phyloP scores from a whole-genome alignment of 768 basidiomycete genomes.

The Collybiopsis confluens region DNA sequence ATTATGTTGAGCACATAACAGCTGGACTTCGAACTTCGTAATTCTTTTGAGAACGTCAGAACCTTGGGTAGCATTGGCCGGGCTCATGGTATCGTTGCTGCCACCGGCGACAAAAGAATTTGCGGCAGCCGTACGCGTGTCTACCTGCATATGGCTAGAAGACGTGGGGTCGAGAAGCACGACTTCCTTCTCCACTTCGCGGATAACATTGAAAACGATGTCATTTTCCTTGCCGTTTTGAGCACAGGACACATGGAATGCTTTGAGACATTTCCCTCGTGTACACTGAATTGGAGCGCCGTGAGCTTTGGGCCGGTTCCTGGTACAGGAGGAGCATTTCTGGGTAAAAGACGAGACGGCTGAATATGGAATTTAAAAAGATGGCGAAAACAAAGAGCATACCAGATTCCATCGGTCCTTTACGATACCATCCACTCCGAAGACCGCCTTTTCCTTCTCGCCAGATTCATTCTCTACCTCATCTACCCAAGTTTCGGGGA shows the following conservation, averaged over 20 bases:
- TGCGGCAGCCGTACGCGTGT: slow-evolving; percentile 7
- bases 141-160: slow-evolving; percentile 28
- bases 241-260: slow-evolving; percentile 93
- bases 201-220: slow-evolving; percentile 57
- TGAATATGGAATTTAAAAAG: not conserved
- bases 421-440: slow-evolving; percentile 84
- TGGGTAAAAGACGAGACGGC: slow-evolving; percentile 24
- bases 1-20: slow-evolving; percentile 86
- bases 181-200: slow-evolving; percentile 79
- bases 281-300: slow-evolving; percentile 90
- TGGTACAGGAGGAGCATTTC: slow-evolving; percentile 91
- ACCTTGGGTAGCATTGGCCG: slow-evolving; percentile 1
- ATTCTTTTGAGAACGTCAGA: slow-evolving; percentile 57
- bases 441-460: slow-evolving; percentile 52
- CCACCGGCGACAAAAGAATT: slow-evolving; percentile 1
- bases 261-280: slow-evolving; percentile 89
- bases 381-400: slow-evolving; percentile 19
- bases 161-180: slow-evolving; percentile 47
- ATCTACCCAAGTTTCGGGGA: slow-evolving; percentile 94
- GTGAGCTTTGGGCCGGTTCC: slow-evolving; percentile 58
- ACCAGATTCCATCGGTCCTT: slow-evolving; percentile 94
- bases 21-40: slow-evolving; percentile 68
- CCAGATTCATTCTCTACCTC: slow-evolving; percentile 45
- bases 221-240: slow-evolving; percentile 46
- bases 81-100: slow-evolving; percentile 8